phyloP scores from a whole-genome alignment of 2,329 filamentous ascomycete species.

The Neofusicoccum sp. region DNA sequence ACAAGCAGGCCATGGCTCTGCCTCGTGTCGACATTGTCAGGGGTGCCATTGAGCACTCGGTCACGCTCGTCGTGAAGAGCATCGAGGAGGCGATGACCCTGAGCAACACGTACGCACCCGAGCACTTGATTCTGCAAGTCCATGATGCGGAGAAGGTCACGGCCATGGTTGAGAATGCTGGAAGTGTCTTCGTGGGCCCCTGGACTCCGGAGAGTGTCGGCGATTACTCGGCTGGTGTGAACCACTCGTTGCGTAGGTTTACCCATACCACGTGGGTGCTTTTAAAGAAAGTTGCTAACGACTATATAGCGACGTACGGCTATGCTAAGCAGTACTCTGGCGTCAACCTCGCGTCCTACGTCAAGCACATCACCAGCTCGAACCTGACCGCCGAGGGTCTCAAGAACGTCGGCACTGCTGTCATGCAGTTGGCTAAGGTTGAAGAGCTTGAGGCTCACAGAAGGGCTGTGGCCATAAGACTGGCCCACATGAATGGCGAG shows the following conservation, averaged over 20 bases:
- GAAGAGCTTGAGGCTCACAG: constrained; percentile 95
- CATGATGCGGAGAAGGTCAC: constrained; percentile 74
- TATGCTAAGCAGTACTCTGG: constrained; percentile 99
- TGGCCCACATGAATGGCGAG: constrained; percentile 39
- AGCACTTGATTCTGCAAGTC: constrained; percentile 93
- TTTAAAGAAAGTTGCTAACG: background rate
- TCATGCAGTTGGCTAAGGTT: constrained; percentile 93
- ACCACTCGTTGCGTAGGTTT: constrained; percentile 88
- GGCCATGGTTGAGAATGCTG: constrained; percentile 84
- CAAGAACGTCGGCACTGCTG: constrained; percentile 80
- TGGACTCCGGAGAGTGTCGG: constrained; percentile 99
- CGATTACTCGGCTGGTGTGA: constrained; percentile 97
- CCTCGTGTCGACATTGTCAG: constrained; percentile 92
- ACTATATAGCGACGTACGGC: constrained; percentile 79
- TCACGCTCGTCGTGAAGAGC: constrained; percentile 77
- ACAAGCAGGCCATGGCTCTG: constrained; percentile 81
- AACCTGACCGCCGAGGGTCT: constrained; percentile 86
- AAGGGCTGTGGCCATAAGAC: constrained; percentile 67
- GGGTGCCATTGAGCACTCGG: constrained; percentile 86
- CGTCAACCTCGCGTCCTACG: constrained; percentile 92
- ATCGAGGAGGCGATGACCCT: constrained; percentile 76
- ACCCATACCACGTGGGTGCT: background rate
- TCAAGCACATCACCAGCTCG: constrained; percentile 97
- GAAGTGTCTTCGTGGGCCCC: constrained; percentile 90
- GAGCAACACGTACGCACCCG: constrained; percentile 93